Evolutionary conservation across 2,329 filamentous ascomycete genomes (phyloP), one percentile per base, ranked within the genome.

Genomic region (Thelonectria discophora): DNA sequence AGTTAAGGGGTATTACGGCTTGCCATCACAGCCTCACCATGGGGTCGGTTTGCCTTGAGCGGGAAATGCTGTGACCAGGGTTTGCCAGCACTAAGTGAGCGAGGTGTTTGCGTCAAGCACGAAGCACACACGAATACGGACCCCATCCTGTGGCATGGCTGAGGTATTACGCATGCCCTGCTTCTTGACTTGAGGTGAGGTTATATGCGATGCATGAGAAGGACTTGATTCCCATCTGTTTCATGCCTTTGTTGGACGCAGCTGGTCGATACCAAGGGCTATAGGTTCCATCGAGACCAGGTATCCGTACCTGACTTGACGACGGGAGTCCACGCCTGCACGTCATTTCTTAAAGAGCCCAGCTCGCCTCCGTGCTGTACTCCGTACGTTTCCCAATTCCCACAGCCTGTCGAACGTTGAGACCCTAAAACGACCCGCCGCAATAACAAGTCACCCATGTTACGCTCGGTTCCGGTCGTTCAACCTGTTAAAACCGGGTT

Each of bases 391-490:
- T 45, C 42, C 20, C 42, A 37, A 11, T 45, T 45, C 42, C 20
- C 42, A 37, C 2, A 5, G 15, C 34, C 27, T 10, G 27, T 30
- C 27, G 27, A 37, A 37, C 34, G 6, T n/a, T 27, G 39, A 32
- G 18, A 51, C 46, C 46, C 21, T 40, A 32, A 17, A 20, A 34
- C 56, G 52, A 27, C 17, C 30, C 58, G 52, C 47, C 47, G 56
- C 30, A 55, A 60, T 60, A 12, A 60, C 56, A n/a, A 60, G 55
- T 43, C 34, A 47, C 27, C 59, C 59, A 53, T 55, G 45, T 21
- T 50, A 10, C 46, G 21, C 48, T 53, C 47, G 34, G 58, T 51
- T 56, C 48, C 55, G 43, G 49, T 56, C 32, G 21, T 53, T 15
- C 8, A 48, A 47, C 11, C 21, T 53, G 39, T 42, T 40, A 30